Evolutionary conservation across 2,329 filamentous ascomycete genomes (phyloP).

Genomic region (Penicillium sp.): DNA sequence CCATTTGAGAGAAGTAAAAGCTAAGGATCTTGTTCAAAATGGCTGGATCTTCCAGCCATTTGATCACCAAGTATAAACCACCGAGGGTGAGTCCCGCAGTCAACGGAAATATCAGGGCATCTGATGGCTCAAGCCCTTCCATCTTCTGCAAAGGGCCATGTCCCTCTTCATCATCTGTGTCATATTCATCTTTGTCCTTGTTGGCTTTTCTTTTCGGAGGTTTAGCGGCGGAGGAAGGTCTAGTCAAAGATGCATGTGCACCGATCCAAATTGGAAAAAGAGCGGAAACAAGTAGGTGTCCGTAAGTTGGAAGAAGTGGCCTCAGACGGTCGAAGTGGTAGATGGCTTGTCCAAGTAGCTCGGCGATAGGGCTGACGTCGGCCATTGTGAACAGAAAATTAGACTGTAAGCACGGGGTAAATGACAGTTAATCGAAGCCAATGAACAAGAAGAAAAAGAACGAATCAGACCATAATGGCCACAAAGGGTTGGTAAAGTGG

Average conservation of each 20-base stretch:
- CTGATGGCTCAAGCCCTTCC: conserved; percentile 68
- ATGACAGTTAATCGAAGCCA: neutral
- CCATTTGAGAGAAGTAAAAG: conserved; percentile 77
- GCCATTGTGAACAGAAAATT: conserved; percentile 25
- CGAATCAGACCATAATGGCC: conserved; percentile 15
- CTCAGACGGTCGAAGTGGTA: conserved; percentile 45
- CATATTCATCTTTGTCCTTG: conserved; percentile 23
- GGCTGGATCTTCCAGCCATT: conserved; percentile 78
- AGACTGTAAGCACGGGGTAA: neutral
- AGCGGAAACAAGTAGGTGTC: conserved; percentile 65
- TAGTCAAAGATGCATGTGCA: conserved; percentile 77
- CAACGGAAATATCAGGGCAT: conserved; percentile 81
- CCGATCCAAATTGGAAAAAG: conserved; percentile 81
- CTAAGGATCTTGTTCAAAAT: conserved; percentile 79
- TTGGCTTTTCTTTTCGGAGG: conserved; percentile 51
- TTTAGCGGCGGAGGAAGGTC: conserved; percentile 74
- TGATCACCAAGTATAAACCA: conserved; percentile 81
- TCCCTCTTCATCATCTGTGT: conserved; percentile 50
- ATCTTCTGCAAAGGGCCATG: conserved; percentile 56
- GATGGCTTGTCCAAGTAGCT: conserved; percentile 41
- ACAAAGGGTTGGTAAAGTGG: neutral
- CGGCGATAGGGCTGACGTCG: conserved; percentile 36
- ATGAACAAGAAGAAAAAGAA: neutral
- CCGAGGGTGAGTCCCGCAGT: conserved; percentile 69
- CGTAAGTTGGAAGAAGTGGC: conserved; percentile 55